Evolutionary conservation across 2,329 filamentous ascomycete genomes (phyloP), one percentile per base, ranked within the genome.

Genomic region (Xylaria sp.): DNA sequence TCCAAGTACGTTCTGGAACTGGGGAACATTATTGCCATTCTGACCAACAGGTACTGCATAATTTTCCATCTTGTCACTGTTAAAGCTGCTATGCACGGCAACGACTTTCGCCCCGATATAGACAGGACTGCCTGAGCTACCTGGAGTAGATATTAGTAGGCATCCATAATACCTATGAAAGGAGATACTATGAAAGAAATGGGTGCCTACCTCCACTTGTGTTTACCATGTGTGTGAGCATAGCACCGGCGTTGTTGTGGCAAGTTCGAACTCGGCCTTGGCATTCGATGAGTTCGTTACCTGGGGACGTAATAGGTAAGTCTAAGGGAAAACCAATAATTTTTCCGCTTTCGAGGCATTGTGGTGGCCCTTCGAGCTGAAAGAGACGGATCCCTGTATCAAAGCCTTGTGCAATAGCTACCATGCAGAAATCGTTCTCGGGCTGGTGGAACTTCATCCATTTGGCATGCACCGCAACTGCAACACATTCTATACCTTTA

Each of bases 351-450:
- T 15, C 2, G 7, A 2, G n/a, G n/a, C n/a, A 7, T 2, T 15
- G 11, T 9, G 36, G 36, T 11, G 10, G 10, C 5, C 0, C 36
- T 2, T 15, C 42, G 20, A 46, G 13, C 1, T 15, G n/a, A 9
- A 31, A 23, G 5, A 10, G 10, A 51, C 23, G 23, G 15, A 64
- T 44, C 5, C 33, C 53, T 17, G 31, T 2, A 1, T 31, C 10
- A 15, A 59, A 51, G 44, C 7, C 31, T 11, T 64, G 7, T 59
- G 11, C 53, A 17, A 58, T 5, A 17, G 62, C 33, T 17, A 64
- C 33, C 33, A 64, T 51, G 31, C 42, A 58, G 54, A 64, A 64
- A 31, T 64, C 62, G 26, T 64, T 49, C 20, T 58, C 42, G 4
- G 1, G 6, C 4, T 31, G 15, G 31, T 40, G 11, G 5, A 5